Base-by-base conservation (phyloP, 2,329 filamentous ascomycete genomes). In the Aspergillus sp. region DNA sequence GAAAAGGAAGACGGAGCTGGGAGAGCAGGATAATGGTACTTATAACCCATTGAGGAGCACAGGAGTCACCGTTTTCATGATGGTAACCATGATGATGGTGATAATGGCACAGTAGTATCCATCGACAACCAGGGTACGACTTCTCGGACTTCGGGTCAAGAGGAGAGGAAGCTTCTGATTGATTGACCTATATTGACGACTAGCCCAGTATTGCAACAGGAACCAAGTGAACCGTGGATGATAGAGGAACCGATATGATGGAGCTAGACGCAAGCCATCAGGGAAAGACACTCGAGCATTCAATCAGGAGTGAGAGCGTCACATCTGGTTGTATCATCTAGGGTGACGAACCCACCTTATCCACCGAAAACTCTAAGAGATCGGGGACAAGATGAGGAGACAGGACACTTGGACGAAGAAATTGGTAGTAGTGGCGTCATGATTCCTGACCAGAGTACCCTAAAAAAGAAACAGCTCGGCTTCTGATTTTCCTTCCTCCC, bases 241-340 rank as follows among this genome's bases (percentile, higher is more conserved):
- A 16, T 17, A 56, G 43, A 63, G 53, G 58, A 32, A 61, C 58
- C 49, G 21, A 50, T 57, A 53, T 41, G 55, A 41, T 36, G 45
- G 21, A 25, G 58, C 48, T 38, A 47, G n/a, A 23, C 40, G 44
- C 17, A 45, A 32, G 45, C 53, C 52, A 45, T 29, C 43, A 38
- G 29, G 21, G 51, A 48, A 54, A 25, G 20, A 20, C 14, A 29
- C 25, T 29, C 7, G 25, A 29, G 25, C 25, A 3, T 41, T 14
- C 19, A 32, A 41, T 45, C 53, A 40, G 43, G 47, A 58, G 52
- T 52, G 9, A 43, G 54, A 61, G 59, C 63, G 67, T 68, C 53
- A 67, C 66, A 66, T 64, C 45, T 38, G 50, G 55, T 45, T 53
- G 65, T 65, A 56, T 58, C 63, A 67, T 68, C 34, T 57, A 45